Percentiles rank a stretch among this genome's conserved stretches.
Evolutionary conservation across 257 asterid species (phyloP).

Genomic region (Rauvolfia tetraphylla): DNA sequence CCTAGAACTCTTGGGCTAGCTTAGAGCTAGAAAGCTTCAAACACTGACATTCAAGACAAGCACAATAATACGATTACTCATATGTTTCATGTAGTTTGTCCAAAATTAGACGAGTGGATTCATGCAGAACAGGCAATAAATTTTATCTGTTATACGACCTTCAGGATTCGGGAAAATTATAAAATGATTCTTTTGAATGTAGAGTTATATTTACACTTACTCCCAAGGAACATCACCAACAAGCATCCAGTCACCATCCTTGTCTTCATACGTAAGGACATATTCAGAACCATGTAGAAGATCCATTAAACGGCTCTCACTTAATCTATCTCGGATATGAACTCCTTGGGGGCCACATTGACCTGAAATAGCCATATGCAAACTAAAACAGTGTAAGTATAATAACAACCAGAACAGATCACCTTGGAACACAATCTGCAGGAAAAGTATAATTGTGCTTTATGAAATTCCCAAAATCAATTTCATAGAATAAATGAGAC

Average conservation of each 20-base stretch:
- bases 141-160: neutral
- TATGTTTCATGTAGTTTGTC: neutral
- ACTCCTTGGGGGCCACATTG: constrained; percentile 31
- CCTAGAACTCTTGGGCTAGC: neutral
- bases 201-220: constrained; percentile 36
- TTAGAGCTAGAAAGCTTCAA: neutral
- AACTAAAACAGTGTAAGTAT: neutral
- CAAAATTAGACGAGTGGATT: neutral
- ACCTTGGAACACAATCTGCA: neutral
- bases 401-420: neutral
- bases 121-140: neutral
- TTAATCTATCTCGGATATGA: constrained; percentile 37
- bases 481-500: neutral
- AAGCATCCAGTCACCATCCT: constrained; percentile 98
- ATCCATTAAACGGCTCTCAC: constrained; percentile 66
- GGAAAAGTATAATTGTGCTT: neutral
- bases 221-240: constrained; percentile 97
- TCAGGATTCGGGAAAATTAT: neutral
- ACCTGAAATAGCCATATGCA: constrained; percentile 17
- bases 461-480: constrained; percentile 2
- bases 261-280: constrained; percentile 83
- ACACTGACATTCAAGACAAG: neutral
- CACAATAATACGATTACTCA: neutral
- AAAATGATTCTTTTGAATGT: neutral
- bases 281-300: constrained; percentile 76